A percentile compares a stretch with the other conserved stretches of the same genome.
These are phyloP conservation scores for Xenoacremonium recifei DNA, from an alignment of 2,329 filamentous ascomycete species.

Conservation along the genomic window DNA sequence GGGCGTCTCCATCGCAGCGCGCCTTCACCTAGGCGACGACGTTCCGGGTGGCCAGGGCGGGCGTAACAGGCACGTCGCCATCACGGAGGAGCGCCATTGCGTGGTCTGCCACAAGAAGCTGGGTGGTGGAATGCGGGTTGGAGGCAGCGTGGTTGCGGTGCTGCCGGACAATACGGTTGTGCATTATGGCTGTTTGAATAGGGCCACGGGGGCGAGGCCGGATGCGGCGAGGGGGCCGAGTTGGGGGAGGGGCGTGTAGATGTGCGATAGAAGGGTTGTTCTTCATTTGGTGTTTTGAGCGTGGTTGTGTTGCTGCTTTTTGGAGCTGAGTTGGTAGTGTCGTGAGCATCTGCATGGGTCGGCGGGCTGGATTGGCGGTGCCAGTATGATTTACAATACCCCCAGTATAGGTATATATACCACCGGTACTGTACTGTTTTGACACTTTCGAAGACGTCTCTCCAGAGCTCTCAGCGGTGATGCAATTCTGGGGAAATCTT, in stretches of 20 bases:
- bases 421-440: neutral
- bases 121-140: conserved; percentile 79
- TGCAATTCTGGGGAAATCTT: neutral
- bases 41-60: conserved; percentile 50
- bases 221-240: conserved; percentile 31
- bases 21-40: conserved; percentile 70
- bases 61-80: conserved; percentile 66
- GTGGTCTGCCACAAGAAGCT: conserved; percentile 91
- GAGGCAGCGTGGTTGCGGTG: conserved; percentile 87
- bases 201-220: conserved; percentile 38
- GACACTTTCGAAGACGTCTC: too few relatives aligned
- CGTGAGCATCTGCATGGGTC: conserved; percentile 21
- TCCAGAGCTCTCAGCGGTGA: too few relatives aligned
- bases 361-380: conserved; percentile 15
- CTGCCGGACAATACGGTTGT: conserved; percentile 80
- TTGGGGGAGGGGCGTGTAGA: conserved; percentile 38
- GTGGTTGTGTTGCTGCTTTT: conserved; percentile 4
- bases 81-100: conserved; percentile 86
- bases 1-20: conserved; percentile 72
- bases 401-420: conserved; percentile 18
- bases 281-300: conserved; percentile 9
- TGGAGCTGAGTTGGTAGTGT: conserved; percentile 6
- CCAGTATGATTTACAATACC: conserved; percentile 27
- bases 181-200: conserved; percentile 74
- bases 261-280: conserved; percentile 11